Evolutionary conservation across 176 grass and related monocot genomes (phyloP), one percentile per base, ranked within the genome.

Genomic region (Triticum dicoccoides): DNA sequence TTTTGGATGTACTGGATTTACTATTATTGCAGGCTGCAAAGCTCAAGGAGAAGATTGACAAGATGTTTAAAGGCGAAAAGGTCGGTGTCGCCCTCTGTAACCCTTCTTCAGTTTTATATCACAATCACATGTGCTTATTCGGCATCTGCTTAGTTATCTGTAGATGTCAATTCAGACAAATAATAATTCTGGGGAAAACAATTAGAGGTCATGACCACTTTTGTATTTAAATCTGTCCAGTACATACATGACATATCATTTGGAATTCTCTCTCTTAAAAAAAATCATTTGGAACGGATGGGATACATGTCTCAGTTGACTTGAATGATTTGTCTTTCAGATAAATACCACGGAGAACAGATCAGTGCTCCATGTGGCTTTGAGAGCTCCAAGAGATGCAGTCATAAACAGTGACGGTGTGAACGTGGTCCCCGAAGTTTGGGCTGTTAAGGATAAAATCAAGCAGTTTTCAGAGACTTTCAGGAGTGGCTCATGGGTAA

Each of bases 281-380:
- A 32, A 47, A 0, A 47, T 27, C 0, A 54, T 54, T 18, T 66
- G 39, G 64, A 35, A 18, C n/a, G 65, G 0, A 21, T 39, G 18
- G 7, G 21, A 45, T 41, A 42, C 20, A 76, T 88, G 5, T 82
- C 6, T 86, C 67, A 79, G 12, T 9, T 33, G 70, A 59, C 25
- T 82, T 71, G 17, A 86, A 78, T 79, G 5, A 1, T 87, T 92
- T 47, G 79, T 49, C 76, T 59, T 14, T 32, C 47, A 96, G 97
- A 98, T 98, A 87, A 98, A 98, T 82, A 96, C 76, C 70, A 98
- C 92, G 3, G 94, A 96, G 82, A 96, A 96, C 87, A 98, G 92
- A 67, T 98, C 92, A 1, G 94, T 98, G 79, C 91, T 98, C 45
- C 97, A 96, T 88, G 88, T 94, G 73, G 93, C 92, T 61, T 80